These are phyloP conservation scores for Tetrapisispora arboricola DNA, from an alignment of 805 yeast species.

Conservation along the genomic window DNA sequence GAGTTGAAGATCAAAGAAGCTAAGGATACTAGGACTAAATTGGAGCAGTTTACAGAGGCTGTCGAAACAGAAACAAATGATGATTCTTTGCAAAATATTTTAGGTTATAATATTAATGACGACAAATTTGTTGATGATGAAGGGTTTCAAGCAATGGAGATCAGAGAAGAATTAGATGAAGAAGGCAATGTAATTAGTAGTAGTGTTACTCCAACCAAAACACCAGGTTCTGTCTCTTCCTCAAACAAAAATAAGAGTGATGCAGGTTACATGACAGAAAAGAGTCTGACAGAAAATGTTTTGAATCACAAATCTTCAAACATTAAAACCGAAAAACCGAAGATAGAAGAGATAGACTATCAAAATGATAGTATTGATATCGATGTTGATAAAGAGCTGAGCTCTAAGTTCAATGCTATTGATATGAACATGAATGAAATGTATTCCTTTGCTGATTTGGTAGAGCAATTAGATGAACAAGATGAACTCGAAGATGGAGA, in stretches of 20 bases:
- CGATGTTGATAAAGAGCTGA: neutral
- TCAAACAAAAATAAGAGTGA: no score
- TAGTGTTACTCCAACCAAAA: constrained; percentile 32
- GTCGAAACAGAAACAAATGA: neutral
- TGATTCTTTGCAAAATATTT: constrained; percentile 20
- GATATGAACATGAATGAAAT: constrained; percentile 19
- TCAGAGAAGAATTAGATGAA: constrained; percentile 75
- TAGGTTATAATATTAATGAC: constrained; percentile 1
- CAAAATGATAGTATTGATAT: neutral
- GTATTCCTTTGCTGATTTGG: constrained; percentile 28
- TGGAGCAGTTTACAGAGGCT: constrained; percentile 9
- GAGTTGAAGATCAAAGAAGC: constrained; percentile 34
- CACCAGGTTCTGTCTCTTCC: no score
- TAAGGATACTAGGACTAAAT: constrained; percentile 22
- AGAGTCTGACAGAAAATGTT: no score
- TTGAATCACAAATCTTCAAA: no score
- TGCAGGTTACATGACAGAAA: no score
- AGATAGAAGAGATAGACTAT: constrained; percentile 1
- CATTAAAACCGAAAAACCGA: neutral
- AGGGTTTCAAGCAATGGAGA: constrained; percentile 65
- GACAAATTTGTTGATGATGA: constrained; percentile 26
- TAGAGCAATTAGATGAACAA: constrained; percentile 23
- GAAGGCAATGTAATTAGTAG: constrained; percentile 56
- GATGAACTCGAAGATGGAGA: constrained; percentile 22
- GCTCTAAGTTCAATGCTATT: constrained; percentile 8